Evolutionary conservation across 345 rosid genomes (phyloP).

Genomic region (Carallia pectinifolia): DNA sequence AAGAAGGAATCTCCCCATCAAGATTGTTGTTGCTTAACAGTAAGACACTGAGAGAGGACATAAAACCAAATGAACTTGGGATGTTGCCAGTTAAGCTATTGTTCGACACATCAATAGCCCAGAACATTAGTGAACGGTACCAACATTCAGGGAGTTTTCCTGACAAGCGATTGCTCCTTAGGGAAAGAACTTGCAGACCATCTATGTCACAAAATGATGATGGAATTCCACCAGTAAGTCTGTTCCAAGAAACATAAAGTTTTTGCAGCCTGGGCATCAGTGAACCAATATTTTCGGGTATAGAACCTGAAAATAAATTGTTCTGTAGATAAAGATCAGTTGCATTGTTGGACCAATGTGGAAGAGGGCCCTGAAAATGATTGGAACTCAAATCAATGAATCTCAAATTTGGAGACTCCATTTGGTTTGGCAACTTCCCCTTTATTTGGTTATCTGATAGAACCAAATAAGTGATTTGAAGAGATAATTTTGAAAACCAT

Average conservation of each 20-base stretch:
- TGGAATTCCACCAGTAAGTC: conserved; percentile 37
- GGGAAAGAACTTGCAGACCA: conserved; percentile 40
- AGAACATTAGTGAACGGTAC: neutral
- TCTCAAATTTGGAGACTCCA: conserved; percentile 1
- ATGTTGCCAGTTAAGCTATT: conserved; percentile 16
- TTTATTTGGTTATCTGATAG: conserved; percentile 15
- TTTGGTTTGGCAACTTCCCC: conserved; percentile 17
- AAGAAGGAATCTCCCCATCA: neutral
- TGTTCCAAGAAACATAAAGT: conserved; percentile 38
- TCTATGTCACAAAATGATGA: conserved; percentile 39
- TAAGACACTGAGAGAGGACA: neutral
- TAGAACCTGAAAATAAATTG: conserved; percentile 50
- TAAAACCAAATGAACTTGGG: neutral
- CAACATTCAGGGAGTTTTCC: conserved; percentile 16
- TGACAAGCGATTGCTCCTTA: neutral
- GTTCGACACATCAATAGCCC: conserved; percentile 10
- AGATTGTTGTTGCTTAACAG: neutral
- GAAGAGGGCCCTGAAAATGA: conserved; percentile 48
- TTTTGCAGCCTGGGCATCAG: conserved; percentile 46
- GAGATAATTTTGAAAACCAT: conserved; percentile 23
- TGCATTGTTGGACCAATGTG: conserved; percentile 49
- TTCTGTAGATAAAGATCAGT: conserved; percentile 36
- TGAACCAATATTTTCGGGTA: conserved; percentile 34
- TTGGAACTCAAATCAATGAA: conserved; percentile 30
- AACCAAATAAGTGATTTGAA: neutral